Conservation (phyloP, 129 eudicot species). For the Deinandra increscens region DNA sequence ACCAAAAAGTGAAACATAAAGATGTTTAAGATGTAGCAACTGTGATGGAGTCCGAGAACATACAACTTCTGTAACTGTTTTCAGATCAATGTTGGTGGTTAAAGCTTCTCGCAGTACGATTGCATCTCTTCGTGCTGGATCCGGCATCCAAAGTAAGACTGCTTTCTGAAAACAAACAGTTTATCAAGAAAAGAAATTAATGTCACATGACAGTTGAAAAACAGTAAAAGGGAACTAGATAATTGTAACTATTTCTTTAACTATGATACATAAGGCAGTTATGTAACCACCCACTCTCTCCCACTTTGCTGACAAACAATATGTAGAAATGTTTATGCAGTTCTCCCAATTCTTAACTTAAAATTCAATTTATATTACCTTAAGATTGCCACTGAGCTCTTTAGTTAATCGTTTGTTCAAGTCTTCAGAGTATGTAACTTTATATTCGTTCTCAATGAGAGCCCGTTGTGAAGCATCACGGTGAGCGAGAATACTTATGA, state of each 20-base stretch:
- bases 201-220: not conserved
- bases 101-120: slow-evolving; percentile 45
- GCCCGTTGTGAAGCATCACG: slow-evolving; percentile 69
- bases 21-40: slow-evolving; percentile 49
- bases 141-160: slow-evolving; percentile 59
- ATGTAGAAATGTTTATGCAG: no score
- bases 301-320: no score
- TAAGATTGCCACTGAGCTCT: slow-evolving; percentile 62
- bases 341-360: no score
- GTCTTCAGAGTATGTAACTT: slow-evolving; percentile 47
- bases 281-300: no score
- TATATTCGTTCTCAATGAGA: slow-evolving; percentile 63
- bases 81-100: slow-evolving; percentile 33
- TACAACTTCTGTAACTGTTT: slow-evolving; percentile 63
- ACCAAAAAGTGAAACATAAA: slow-evolving; percentile 49
- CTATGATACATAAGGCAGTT: no score
- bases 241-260: no score
- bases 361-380: slow-evolving; percentile 38
- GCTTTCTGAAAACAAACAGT: slow-evolving; percentile 46
- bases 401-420: slow-evolving; percentile 50
- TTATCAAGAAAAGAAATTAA: not conserved
- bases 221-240: not conserved
- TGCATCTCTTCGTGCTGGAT: slow-evolving; percentile 70
- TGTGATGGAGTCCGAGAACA: slow-evolving; percentile 68
- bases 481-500: slow-evolving; percentile 63